A percentile compares a stretch with the other conserved stretches of the same genome.
Conservation (phyloP, 1,284 basidiomycete species). For the Pterulicium gracile region DNA sequence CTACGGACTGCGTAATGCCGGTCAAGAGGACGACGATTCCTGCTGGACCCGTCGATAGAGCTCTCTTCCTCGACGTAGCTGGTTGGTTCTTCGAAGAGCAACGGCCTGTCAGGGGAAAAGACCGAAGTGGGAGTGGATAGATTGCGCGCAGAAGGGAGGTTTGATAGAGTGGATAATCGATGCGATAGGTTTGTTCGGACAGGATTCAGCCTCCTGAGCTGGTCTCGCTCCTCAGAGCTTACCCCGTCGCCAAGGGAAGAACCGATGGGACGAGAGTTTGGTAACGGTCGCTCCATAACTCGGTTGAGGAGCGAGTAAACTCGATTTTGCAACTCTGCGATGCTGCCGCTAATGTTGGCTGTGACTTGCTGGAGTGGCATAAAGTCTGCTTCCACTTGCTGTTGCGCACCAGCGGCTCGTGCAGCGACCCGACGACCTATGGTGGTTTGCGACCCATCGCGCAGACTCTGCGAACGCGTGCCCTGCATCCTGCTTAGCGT, state of each 20-base stretch:
- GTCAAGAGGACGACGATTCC: constrained; percentile 14
- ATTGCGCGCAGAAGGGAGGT: constrained; percentile 22
- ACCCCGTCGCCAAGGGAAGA: neutral
- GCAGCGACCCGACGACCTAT: constrained; percentile 42
- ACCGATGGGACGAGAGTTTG: neutral
- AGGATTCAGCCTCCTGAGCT: constrained; percentile 14
- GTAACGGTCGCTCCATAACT: neutral
- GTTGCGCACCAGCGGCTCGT: constrained; percentile 24
- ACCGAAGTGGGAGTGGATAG: constrained; percentile 23
- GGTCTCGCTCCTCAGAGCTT: constrained; percentile 11
- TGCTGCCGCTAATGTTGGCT: constrained; percentile 10
- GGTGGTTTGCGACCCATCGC: constrained; percentile 31
- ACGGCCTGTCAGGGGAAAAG: constrained; percentile 16
- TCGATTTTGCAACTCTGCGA: constrained; percentile 8
- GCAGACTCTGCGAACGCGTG: constrained; percentile 13
- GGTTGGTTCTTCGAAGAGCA: constrained; percentile 28
- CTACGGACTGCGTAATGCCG: constrained; percentile 29
- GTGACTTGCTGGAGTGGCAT: constrained; percentile 17
- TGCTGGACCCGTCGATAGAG: constrained; percentile 11
- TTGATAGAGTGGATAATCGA: constrained; percentile 25
- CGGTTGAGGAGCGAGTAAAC: neutral
- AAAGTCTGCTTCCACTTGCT: constrained; percentile 21
- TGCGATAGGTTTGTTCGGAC: constrained; percentile 9
- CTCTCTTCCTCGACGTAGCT: constrained; percentile 19
- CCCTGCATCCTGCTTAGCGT: constrained; percentile 7